These are phyloP conservation scores for Sedum album DNA, from an alignment of 164 flowering plant species.

Conservation along the genomic window DNA sequence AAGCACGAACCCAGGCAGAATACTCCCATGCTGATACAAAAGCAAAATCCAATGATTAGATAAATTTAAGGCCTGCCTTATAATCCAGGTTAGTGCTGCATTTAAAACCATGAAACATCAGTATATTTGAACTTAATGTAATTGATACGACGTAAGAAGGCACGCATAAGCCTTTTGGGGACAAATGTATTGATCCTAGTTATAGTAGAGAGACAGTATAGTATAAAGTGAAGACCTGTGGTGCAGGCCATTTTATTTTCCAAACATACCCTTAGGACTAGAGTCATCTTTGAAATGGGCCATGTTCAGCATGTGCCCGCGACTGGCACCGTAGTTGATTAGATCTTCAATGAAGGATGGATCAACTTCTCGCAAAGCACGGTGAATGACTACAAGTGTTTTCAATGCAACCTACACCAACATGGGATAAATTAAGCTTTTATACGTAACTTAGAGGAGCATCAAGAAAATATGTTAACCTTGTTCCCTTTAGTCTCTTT, in stretches of 20 bases:
- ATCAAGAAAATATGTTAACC: neutral
- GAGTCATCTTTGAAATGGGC: no score
- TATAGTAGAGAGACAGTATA: no score
- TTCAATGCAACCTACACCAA: constrained; percentile 76
- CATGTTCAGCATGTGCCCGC: constrained; percentile 85
- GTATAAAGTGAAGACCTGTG: neutral
- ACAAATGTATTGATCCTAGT: no score
- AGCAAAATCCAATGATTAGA: neutral
- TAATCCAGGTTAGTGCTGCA: neutral
- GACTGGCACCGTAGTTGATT: constrained; percentile 72
- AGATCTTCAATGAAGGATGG: constrained; percentile 90
- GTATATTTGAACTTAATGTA: neutral
- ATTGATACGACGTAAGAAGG: neutral
- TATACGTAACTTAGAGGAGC: constrained; percentile 12
- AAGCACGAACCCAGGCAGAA: constrained; percentile 92
- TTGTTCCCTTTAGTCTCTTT: neutral
- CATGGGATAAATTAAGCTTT: neutral
- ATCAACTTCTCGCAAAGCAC: constrained; percentile 94
- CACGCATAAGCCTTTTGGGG: neutral
- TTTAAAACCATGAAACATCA: neutral
- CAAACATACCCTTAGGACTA: constrained; percentile 67
- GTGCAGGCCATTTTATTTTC: neutral
- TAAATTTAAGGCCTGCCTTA: neutral
- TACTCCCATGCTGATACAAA: constrained; percentile 85
- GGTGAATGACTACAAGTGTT: constrained; percentile 86